These are phyloP conservation scores for Starmerella potacharoeniae DNA, from an alignment of 805 yeast species.

Conservation along the genomic window DNA sequence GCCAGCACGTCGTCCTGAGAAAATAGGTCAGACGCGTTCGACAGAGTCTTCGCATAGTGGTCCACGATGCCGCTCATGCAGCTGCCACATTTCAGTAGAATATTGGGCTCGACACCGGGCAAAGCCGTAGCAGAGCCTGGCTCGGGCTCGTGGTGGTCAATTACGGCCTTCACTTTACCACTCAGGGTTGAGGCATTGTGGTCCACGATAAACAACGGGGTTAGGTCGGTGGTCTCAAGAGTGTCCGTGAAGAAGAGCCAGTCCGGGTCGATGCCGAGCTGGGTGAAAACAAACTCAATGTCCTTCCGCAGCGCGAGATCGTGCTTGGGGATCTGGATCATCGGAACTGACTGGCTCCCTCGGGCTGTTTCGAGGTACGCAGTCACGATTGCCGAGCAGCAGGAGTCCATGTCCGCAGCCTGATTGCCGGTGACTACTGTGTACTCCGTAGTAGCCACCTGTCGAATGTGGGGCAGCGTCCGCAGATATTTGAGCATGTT, in stretches of 20 bases:
- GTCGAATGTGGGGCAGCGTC: constrained; percentile 1
- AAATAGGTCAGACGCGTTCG: neutral
- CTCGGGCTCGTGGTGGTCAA: constrained; percentile 67
- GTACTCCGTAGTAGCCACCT: neutral
- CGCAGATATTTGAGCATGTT: constrained; percentile 13
- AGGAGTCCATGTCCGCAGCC: constrained; percentile 82
- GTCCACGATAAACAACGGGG: constrained; percentile 59
- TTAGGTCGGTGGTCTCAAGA: constrained; percentile 26
- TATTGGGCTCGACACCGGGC: constrained; percentile 44
- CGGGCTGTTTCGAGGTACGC: constrained; percentile 39
- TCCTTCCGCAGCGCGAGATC: constrained; percentile 68
- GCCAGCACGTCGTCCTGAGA: constrained; percentile 31
- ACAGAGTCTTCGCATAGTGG: neutral
- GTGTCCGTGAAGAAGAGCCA: constrained; percentile 61
- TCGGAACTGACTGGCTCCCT: constrained; percentile 43
- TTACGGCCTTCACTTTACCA: constrained; percentile 43
- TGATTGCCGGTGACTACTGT: constrained; percentile 66
- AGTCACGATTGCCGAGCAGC: constrained; percentile 60
- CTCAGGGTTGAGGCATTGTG: constrained; percentile 33
- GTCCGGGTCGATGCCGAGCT: constrained; percentile 37
- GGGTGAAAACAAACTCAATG: constrained; percentile 42
- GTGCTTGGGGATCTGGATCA: constrained; percentile 55
- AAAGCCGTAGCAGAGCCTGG: neutral
- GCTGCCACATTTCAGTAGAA: constrained; percentile 57
- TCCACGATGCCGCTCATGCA: constrained; percentile 61